phyloP scores from a whole-genome alignment of 1,284 basidiomycete species.

The Sphaerobolus stellatus region DNA sequence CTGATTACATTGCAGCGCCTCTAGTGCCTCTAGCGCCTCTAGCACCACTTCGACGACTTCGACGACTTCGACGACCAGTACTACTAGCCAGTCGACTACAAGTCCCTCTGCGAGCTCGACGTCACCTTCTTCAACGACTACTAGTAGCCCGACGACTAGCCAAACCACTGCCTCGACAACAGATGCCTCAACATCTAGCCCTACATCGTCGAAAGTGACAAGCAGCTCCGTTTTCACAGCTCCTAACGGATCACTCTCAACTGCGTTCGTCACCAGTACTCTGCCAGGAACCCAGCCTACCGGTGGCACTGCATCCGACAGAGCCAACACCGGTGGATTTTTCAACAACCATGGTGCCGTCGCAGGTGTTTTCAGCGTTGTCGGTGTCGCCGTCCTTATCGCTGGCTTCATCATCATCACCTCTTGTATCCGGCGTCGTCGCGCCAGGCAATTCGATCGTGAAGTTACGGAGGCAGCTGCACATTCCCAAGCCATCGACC shows the following conservation, averaged over 20 bases:
- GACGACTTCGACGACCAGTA: slow-evolving; percentile 14
- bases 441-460: slow-evolving; percentile 62
- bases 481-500: slow-evolving; percentile 46
- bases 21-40: too few species aligned
- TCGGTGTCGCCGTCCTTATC: slow-evolving; percentile 56
- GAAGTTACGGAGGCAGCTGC: slow-evolving; percentile 67
- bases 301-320: background rate
- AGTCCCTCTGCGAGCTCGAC: slow-evolving; percentile 1
- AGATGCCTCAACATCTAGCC: slow-evolving; percentile 12
- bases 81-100: slow-evolving; percentile 14
- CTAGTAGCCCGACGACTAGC: slow-evolving; percentile 17
- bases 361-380: slow-evolving; percentile 66
- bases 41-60: too few species aligned
- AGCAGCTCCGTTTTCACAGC: slow-evolving; percentile 10
- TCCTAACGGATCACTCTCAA: slow-evolving; percentile 1
- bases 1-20: too few species aligned
- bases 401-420: slow-evolving; percentile 53
- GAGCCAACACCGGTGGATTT: slow-evolving; percentile 41
- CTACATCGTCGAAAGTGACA: too few species aligned
- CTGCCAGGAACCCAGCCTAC: background rate
- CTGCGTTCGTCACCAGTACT: background rate
- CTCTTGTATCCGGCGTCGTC: slow-evolving; percentile 55
- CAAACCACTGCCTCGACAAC: slow-evolving; percentile 12
- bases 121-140: slow-evolving; percentile 17
- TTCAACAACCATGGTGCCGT: slow-evolving; percentile 69